Conservation (phyloP, 768 basidiomycete species). For the Mycena galericulata region DNA sequence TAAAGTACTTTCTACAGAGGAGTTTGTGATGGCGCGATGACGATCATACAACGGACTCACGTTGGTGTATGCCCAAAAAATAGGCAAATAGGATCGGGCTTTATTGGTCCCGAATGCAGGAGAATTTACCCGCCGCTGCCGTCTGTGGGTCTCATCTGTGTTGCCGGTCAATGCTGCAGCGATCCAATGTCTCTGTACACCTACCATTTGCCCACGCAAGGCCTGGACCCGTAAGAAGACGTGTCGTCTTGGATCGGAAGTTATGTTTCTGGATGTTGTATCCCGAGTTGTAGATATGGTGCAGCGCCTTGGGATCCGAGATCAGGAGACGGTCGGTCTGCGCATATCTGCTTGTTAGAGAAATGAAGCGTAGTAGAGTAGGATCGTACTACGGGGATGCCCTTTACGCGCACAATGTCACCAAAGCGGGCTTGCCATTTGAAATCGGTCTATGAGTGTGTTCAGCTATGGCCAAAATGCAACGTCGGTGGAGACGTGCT, state of each 20-base stretch:
- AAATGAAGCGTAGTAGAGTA: not conserved
- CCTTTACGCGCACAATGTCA: conserved; percentile 63
- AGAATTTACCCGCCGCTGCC: conserved; percentile 10
- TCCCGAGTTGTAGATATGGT: conserved; percentile 2
- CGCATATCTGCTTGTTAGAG: too few relatives aligned
- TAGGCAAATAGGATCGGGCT: conserved; percentile 11
- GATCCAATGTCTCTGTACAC: not conserved
- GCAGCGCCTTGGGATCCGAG: conserved; percentile 2
- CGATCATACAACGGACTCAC: conserved; percentile 44
- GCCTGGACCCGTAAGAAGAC: not conserved
- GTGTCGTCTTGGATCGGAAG: not conserved
- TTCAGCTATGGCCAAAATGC: not conserved
- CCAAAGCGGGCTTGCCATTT: conserved; percentile 64
- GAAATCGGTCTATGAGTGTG: conserved; percentile 56
- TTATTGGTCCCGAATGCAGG: conserved; percentile 6
- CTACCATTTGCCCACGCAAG: conserved; percentile 3
- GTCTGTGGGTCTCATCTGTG: conserved; percentile 2
- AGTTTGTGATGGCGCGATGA: conserved; percentile 34
- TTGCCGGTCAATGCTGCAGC: not conserved
- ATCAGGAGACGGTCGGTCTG: too few relatives aligned
- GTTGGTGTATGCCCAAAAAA: conserved; percentile 48
- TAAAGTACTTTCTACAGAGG: not conserved
- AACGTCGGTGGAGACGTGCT: not conserved
- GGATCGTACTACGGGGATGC: conserved; percentile 45
- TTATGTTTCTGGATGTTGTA: conserved; percentile 4